These are phyloP conservation scores for Boletus vermiculosoides DNA, from an alignment of 768 basidiomycete species.

Conservation along the genomic window DNA sequence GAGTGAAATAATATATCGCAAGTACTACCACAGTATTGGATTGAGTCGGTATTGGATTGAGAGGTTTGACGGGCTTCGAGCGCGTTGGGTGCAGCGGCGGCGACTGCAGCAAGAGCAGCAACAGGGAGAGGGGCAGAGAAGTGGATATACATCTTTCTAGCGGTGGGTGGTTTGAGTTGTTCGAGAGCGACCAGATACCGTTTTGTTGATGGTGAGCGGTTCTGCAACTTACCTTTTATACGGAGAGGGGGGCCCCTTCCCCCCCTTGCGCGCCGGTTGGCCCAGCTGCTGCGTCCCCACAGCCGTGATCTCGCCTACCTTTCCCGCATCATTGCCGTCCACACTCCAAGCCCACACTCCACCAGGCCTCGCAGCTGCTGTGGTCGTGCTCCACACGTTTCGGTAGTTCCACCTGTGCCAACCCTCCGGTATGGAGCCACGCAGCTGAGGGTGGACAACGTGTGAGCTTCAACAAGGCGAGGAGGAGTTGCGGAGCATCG, in stretches of 20 bases:
- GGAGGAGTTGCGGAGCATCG: slow-evolving; percentile 61
- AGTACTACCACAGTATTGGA: slow-evolving; percentile 7
- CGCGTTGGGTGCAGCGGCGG: slow-evolving; percentile 5
- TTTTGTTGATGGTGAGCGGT: not conserved
- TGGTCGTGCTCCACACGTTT: slow-evolving; percentile 32
- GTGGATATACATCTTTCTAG: slow-evolving; percentile 7
- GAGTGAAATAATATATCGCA: not conserved
- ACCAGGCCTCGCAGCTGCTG: too few relatives aligned
- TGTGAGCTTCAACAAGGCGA: slow-evolving; percentile 67
- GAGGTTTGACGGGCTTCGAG: not conserved
- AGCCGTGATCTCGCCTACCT: slow-evolving; percentile 1
- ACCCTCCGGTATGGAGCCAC: slow-evolving; percentile 68
- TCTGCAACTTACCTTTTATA: slow-evolving; percentile 9
- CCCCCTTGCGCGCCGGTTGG: too few relatives aligned
- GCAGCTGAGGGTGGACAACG: slow-evolving; percentile 61
- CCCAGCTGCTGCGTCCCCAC: not conserved
- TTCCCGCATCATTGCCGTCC: too few relatives aligned
- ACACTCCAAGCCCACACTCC: too few relatives aligned
- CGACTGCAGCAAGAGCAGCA: not conserved
- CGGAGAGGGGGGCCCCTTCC: not conserved
- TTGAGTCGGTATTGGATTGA: slow-evolving; percentile 4
- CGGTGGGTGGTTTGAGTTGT: not conserved
- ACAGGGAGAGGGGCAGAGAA: slow-evolving; percentile 6
- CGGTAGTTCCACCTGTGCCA: slow-evolving; percentile 23
- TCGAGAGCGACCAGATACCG: too few relatives aligned